These are phyloP conservation scores for Candida tunisiensis DNA, from an alignment of 1,139 yeast genomes.

Conservation along the genomic window DNA sequence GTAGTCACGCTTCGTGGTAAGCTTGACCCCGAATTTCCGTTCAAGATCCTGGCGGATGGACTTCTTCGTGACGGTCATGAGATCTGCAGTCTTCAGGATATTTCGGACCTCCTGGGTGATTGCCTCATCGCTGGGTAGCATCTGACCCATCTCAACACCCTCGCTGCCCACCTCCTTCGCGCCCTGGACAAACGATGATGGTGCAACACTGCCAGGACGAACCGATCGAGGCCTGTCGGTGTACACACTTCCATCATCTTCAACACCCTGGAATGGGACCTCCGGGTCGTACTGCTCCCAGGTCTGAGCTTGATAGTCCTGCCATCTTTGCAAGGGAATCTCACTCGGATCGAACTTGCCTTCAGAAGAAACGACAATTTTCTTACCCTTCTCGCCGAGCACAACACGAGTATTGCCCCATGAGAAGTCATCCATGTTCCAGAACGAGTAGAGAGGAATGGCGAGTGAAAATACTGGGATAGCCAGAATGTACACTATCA, in stretches of 20 bases:
- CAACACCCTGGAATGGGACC: not conserved
- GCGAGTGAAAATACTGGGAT: conserved; percentile 23
- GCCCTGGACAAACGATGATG: too few relatives aligned
- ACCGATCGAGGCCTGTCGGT: too few relatives aligned
- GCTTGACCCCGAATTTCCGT: conserved; percentile 17
- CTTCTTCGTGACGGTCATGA: conserved; percentile 23
- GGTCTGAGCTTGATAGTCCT: conserved; percentile 21
- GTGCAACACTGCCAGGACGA: too few relatives aligned
- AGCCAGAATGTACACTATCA: conserved; percentile 23
- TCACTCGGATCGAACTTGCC: conserved; percentile 24
- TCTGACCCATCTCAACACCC: not conserved
- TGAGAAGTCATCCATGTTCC: conserved; percentile 29
- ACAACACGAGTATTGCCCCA: conserved; percentile 30
- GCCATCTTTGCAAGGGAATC: conserved; percentile 23
- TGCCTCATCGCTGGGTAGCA: conserved; percentile 20
- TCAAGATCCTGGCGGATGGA: conserved; percentile 20
- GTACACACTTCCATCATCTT: too few relatives aligned
- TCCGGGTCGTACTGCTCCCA: conserved; percentile 9
- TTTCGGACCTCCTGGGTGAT: conserved; percentile 21
- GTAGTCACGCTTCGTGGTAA: conserved; percentile 20
- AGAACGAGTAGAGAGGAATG: conserved; percentile 24
- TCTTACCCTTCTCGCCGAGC: conserved; percentile 24
- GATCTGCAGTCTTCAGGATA: conserved; percentile 21
- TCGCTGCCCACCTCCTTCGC: too few relatives aligned
- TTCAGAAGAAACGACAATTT: conserved; percentile 19